Conservation (phyloP, 2,329 filamentous ascomycete species). For the Metarhizium sp. region DNA sequence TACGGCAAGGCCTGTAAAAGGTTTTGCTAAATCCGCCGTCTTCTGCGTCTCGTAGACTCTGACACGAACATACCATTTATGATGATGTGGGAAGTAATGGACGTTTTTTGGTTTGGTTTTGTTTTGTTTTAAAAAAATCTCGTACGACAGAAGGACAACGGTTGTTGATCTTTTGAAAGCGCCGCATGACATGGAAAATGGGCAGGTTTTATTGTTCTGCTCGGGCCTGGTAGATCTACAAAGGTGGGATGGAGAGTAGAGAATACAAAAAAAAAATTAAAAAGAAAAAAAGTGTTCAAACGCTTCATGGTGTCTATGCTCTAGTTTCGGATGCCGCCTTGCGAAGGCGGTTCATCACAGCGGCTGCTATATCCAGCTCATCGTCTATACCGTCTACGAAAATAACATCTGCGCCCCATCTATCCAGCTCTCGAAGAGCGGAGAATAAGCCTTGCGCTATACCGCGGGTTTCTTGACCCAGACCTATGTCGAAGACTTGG, state of each 20-base stretch:
- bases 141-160: not conserved
- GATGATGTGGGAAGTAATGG: not conserved
- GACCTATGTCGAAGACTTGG: conserved; percentile 56
- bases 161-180: conserved; percentile 6
- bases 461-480: conserved; percentile 60
- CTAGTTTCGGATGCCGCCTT: conserved; percentile 62
- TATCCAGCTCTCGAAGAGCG: conserved; percentile 76
- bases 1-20: conserved; percentile 68
- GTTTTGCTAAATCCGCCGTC: not conserved
- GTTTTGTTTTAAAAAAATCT: not conserved
- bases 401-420: conserved; percentile 68
- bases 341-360: conserved; percentile 73
- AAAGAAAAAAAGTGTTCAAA: conserved; percentile 9
- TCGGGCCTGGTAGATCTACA: not conserved
- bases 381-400: conserved; percentile 83
- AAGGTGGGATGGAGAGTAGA: conserved; percentile 3
- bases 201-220: not conserved
- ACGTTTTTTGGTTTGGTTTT: conserved; percentile 4
- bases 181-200: conserved; percentile 16
- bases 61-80: not conserved
- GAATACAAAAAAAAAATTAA: conserved; percentile 5
- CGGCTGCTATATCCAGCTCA: conserved; percentile 73
- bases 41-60: not conserved
- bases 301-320: conserved; percentile 29
- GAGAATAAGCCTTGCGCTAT: conserved; percentile 87